phyloP scores from a whole-genome alignment of 768 basidiomycete species.

The Leccinum sublutescens region DNA sequence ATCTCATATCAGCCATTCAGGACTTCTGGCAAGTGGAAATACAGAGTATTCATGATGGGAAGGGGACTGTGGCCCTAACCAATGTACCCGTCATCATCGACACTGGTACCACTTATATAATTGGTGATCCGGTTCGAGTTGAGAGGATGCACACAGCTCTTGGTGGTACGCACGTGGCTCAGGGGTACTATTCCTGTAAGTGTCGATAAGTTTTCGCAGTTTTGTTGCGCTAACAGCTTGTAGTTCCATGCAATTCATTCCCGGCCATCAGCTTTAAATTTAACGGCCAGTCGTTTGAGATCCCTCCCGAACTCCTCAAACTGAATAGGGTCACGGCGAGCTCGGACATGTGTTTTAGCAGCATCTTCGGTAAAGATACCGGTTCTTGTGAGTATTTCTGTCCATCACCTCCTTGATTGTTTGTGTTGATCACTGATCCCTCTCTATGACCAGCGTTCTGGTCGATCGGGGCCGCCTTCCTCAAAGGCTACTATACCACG shows the following conservation, averaged over 20 bases:
- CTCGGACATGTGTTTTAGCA: neutral
- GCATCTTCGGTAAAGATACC: neutral
- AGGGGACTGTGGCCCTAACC: neutral
- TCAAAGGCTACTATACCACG: neutral
- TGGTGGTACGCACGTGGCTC: neutral
- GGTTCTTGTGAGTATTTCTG: neutral
- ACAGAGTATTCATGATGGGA: neutral
- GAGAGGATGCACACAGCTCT: neutral
- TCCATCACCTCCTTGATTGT: neutral
- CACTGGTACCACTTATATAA: neutral
- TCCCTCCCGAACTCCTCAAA: neutral
- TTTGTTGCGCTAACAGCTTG: neutral
- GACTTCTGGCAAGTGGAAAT: neutral
- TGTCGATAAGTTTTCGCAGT: neutral
- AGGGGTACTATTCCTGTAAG: neutral
- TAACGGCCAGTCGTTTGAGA: neutral
- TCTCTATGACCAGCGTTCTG: neutral
- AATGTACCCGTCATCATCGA: neutral
- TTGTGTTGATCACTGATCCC: neutral
- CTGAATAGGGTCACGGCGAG: neutral
- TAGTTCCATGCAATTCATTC: neutral
- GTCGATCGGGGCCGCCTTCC: neutral
- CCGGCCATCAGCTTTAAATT: neutral
- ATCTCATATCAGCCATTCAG: neutral
- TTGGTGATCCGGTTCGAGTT: neutral